A percentile compares a stretch with the other conserved stretches of the same genome.
Conservation (phyloP, 306 rosid species). For the Vicia villosa region DNA sequence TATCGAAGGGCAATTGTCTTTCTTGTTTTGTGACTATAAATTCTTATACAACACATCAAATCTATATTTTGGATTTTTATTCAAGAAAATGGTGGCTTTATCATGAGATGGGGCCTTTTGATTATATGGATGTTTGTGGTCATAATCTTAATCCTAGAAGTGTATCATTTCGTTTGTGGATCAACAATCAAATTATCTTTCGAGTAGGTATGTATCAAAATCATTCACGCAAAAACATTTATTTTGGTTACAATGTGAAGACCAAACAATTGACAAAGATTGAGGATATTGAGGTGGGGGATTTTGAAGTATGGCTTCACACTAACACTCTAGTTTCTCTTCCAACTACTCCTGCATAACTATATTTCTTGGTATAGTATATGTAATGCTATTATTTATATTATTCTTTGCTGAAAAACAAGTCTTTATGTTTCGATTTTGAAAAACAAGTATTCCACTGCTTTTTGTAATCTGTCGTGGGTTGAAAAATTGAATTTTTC, state of each 20-base stretch:
- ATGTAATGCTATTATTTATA: too few species aligned
- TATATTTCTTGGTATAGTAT: too few species aligned
- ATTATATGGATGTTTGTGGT: not conserved
- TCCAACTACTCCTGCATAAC: not conserved
- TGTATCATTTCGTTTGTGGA: too few species aligned
- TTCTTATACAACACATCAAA: not conserved
- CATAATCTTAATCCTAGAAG: not conserved
- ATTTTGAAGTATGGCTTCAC: not conserved
- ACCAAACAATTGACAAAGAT: not conserved
- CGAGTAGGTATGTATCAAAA: not conserved
- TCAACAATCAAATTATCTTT: not conserved
- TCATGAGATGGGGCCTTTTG: not conserved
- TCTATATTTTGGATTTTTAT: not conserved
- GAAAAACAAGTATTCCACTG: too few species aligned
- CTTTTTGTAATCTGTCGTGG: not conserved
- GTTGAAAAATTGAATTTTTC: not conserved
- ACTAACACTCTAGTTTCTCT: not conserved
- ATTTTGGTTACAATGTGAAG: constrained; percentile 2
- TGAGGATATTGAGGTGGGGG: not conserved
- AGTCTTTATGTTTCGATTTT: too few species aligned
- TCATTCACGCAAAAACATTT: not conserved
- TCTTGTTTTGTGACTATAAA: not conserved
- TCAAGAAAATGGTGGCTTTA: not conserved
- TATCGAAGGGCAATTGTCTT: not conserved
- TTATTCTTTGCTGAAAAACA: too few species aligned